phyloP scores from a whole-genome alignment of 2,329 filamentous ascomycete genomes.

The Cladophialophora yegresii region DNA sequence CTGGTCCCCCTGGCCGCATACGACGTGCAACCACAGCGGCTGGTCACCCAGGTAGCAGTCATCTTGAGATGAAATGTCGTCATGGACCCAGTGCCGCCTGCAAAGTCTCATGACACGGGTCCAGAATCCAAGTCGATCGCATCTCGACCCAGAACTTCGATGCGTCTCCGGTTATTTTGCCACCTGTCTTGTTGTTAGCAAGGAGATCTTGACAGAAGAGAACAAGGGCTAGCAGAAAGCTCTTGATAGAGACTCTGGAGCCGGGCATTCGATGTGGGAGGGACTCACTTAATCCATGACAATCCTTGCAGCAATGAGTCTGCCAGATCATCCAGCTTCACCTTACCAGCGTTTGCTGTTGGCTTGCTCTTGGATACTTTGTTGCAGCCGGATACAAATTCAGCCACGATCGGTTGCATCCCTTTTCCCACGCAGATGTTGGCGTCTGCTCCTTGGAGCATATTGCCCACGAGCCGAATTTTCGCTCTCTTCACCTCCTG shows the following conservation, averaged over 20 bases:
- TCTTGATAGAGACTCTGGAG: background rate
- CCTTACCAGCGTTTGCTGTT: slow-evolving; percentile 10
- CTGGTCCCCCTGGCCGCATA: background rate
- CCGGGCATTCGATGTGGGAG: background rate
- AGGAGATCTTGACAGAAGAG: background rate
- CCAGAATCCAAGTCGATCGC: slow-evolving; percentile 23
- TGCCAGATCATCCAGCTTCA: slow-evolving; percentile 79
- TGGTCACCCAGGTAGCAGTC: background rate
- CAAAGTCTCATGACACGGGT: slow-evolving; percentile 1
- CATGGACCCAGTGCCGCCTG: background rate
- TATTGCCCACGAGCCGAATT: slow-evolving; percentile 50
- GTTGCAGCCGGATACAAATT: slow-evolving; percentile 23
- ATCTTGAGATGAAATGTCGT: background rate
- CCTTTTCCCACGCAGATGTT: slow-evolving; percentile 16
- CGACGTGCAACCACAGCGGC: background rate
- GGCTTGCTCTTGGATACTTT: slow-evolving; percentile 15
- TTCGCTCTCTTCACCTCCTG: slow-evolving; percentile 55
- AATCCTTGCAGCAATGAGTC: slow-evolving; percentile 77
- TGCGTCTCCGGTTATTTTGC: slow-evolving; percentile 50
- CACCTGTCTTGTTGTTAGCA: slow-evolving; percentile 48
- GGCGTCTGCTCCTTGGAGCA: slow-evolving; percentile 14
- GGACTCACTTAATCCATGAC: slow-evolving; percentile 62
- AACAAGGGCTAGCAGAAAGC: background rate
- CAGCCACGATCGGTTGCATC: slow-evolving; percentile 11
- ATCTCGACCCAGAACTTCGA: slow-evolving; percentile 22